Evolutionary conservation across 179 eudicot genomes (phyloP).

Genomic region (Nepenthes alata): DNA sequence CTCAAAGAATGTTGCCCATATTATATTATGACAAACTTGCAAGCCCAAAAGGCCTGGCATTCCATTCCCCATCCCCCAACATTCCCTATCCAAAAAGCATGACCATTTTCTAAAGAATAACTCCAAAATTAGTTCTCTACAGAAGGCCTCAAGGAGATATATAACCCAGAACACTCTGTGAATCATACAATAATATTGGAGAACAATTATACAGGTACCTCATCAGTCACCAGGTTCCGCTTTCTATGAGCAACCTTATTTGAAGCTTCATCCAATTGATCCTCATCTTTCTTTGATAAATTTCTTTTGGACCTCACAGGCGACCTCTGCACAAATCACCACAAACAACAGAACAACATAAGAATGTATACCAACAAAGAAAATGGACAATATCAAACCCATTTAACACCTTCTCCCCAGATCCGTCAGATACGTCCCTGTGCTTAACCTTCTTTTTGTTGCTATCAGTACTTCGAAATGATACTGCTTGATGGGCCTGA

Average conservation of each 20-base stretch:
- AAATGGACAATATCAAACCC: neutral
- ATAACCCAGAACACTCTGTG: too few species aligned
- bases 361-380: neutral
- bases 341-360: constrained; percentile 1
- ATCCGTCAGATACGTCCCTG: constrained; percentile 18
- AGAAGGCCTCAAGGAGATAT: too few species aligned
- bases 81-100: too few species aligned
- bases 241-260: constrained; percentile 12
- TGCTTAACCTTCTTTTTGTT: constrained; percentile 19
- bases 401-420: constrained; percentile 30
- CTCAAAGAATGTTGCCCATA: too few species aligned
- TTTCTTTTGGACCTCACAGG: constrained; percentile 7
- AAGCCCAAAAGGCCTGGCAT: too few species aligned
- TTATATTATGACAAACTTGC: too few species aligned
- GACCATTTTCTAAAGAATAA: too few species aligned
- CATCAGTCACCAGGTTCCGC: constrained; percentile 8
- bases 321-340: constrained; percentile 7
- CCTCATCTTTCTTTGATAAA: constrained; percentile 3
- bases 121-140: too few species aligned
- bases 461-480: constrained; percentile 4
- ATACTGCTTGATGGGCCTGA: constrained; percentile 7
- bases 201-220: constrained; percentile 7
- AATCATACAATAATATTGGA: neutral
- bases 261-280: constrained; percentile 2
- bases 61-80: too few species aligned